These are phyloP conservation scores for Ambrosia artemisiifolia DNA, from an alignment of 129 eudicot species.

Conservation along the genomic window DNA sequence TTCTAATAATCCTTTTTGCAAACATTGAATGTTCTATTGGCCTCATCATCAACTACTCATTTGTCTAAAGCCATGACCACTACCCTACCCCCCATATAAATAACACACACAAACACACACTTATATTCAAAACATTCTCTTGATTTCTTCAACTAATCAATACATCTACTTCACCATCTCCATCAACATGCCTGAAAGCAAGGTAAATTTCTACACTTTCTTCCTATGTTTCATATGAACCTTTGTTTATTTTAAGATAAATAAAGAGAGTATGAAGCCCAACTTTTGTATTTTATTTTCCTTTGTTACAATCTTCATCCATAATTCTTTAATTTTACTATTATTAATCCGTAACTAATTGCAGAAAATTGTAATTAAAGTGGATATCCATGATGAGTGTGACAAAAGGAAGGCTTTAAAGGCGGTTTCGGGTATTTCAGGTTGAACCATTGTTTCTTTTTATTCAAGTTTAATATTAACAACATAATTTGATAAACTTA, in stretches of 20 bases:
- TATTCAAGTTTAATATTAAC: neutral
- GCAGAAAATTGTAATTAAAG: neutral
- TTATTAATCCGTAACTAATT: neutral
- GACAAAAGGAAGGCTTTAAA: neutral
- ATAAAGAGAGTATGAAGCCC: too few species aligned
- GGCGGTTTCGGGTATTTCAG: neutral
- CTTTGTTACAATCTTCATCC: neutral
- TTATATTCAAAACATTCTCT: neutral
- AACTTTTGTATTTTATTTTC: too few species aligned
- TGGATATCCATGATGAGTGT: neutral
- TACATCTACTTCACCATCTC: neutral
- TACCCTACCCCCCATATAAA: neutral
- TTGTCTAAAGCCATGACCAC: neutral
- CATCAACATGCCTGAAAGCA: slow-evolving; percentile 5
- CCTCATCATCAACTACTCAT: neutral
- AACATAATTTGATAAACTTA: neutral
- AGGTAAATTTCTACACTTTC: neutral
- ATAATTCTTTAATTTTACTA: neutral
- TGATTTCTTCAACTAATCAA: neutral
- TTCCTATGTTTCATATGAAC: neutral
- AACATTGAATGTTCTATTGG: neutral
- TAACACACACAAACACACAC: neutral
- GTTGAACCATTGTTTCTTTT: neutral
- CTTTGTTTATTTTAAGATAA: too few species aligned
- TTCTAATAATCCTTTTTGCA: neutral